phyloP scores from a whole-genome alignment of 1,284 basidiomycete genomes.

The Cutaneotrichosporon spelunceum region DNA sequence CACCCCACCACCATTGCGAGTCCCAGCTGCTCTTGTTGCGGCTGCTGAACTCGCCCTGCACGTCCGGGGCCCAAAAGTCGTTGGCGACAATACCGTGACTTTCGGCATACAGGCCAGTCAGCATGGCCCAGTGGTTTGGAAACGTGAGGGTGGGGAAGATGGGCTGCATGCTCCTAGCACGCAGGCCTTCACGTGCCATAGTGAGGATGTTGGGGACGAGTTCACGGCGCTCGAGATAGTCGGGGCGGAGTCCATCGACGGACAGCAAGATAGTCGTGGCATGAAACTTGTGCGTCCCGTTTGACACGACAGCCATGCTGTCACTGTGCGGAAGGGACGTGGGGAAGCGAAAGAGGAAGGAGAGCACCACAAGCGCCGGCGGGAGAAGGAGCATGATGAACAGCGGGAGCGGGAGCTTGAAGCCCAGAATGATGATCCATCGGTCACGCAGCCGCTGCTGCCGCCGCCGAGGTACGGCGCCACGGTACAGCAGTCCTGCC shows the following conservation, averaged over 20 bases:
- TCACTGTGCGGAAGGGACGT: neutral
- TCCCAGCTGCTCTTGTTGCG: slow-evolving; percentile 64
- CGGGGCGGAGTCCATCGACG: slow-evolving; percentile 37
- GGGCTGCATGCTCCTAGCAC: slow-evolving; percentile 78
- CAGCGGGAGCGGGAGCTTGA: slow-evolving; percentile 17
- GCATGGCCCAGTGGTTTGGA: slow-evolving; percentile 84
- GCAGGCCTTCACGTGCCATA: slow-evolving; percentile 56
- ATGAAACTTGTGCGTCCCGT: slow-evolving; percentile 30
- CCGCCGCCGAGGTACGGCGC: neutral
- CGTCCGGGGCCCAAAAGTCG: slow-evolving; percentile 77
- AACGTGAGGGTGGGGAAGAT: slow-evolving; percentile 88
- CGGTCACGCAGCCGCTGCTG: neutral
- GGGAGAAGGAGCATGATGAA: slow-evolving; percentile 11
- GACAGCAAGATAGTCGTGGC: slow-evolving; percentile 35
- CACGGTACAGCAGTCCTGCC: neutral
- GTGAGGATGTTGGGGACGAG: slow-evolving; percentile 27
- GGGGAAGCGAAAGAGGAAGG: slow-evolving; percentile 7
- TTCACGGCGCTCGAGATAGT: slow-evolving; percentile 23
- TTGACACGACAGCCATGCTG: slow-evolving; percentile 15
- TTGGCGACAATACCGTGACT: slow-evolving; percentile 88
- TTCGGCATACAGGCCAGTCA: slow-evolving; percentile 83
- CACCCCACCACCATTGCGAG: slow-evolving; percentile 77
- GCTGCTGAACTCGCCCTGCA: slow-evolving; percentile 52
- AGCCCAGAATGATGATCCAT: slow-evolving; percentile 1
- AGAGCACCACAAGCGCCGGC: slow-evolving; percentile 7